phyloP scores from a whole-genome alignment of 2,329 filamentous ascomycete species.

The Botryotinia globosa region DNA sequence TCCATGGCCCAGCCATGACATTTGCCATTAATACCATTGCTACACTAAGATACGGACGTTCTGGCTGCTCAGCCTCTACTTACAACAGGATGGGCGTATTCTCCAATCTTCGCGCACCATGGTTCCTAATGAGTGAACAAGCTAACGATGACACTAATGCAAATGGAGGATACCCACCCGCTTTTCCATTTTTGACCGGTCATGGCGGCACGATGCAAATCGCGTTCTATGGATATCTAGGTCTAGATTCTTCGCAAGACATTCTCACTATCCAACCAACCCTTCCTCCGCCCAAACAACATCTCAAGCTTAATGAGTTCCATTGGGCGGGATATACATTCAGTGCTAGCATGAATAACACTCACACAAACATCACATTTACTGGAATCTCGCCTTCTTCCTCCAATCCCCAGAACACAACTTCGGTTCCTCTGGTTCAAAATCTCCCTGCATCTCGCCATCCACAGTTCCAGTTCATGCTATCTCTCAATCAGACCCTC shows the following conservation, averaged over 20 bases:
- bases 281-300: conserved; percentile 58
- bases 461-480: conserved; percentile 37
- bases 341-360: conserved; percentile 22
- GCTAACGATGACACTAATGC: conserved; percentile 55
- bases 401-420: conserved; percentile 36
- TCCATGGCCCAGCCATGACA: conserved; percentile 70
- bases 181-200: conserved; percentile 69
- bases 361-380: conserved; percentile 54
- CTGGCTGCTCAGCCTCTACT: conserved; percentile 66
- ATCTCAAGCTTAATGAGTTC: conserved; percentile 31
- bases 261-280: conserved; percentile 61
- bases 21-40: conserved; percentile 67
- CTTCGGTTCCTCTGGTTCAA: conserved; percentile 45
- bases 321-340: conserved; percentile 23
- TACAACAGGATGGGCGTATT: conserved; percentile 61
- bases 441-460: conserved; percentile 42
- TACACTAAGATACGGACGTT: conserved; percentile 62
- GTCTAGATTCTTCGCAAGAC: conserved; percentile 58
- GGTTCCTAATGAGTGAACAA: conserved; percentile 70
- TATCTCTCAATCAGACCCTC: conserved; percentile 47
- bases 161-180: conserved; percentile 65
- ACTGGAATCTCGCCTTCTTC: conserved; percentile 40
- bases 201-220: conserved; percentile 69
- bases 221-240: conserved; percentile 64
- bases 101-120: conserved; percentile 63